Evolutionary conservation across 2,329 filamentous ascomycete species (phyloP).

Genomic region (Penicillium sp.): DNA sequence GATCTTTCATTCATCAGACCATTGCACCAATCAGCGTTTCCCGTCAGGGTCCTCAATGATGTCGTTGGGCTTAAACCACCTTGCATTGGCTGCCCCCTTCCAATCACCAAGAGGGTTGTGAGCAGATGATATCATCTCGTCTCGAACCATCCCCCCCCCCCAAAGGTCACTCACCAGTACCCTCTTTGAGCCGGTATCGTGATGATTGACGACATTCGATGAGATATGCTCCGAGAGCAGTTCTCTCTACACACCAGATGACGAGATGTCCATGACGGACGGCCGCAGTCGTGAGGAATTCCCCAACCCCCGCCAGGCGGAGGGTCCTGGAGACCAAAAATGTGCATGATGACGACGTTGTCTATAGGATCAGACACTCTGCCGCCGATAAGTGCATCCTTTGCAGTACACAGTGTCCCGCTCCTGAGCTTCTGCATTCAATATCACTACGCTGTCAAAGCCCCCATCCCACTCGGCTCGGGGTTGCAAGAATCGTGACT

Average conservation of each 20-base stretch:
- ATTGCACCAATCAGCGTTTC: too few species aligned
- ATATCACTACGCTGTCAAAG: too few species aligned
- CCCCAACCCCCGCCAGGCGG: not conserved
- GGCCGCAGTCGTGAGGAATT: slow-evolving; percentile 2
- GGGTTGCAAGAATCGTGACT: too few species aligned
- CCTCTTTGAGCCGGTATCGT: slow-evolving; percentile 14
- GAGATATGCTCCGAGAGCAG: not conserved
- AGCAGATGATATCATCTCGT: not conserved
- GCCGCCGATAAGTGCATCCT: not conserved
- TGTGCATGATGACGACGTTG: slow-evolving; percentile 14
- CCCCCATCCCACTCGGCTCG: too few species aligned
- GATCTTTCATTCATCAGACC: too few species aligned
- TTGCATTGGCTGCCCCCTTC: too few species aligned
- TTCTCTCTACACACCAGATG: too few species aligned
- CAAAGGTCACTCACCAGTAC: not conserved
- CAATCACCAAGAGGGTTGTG: too few species aligned
- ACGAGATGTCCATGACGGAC: not conserved
- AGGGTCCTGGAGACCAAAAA: slow-evolving; percentile 4
- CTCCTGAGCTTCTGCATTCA: too few species aligned
- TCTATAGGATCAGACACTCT: not conserved
- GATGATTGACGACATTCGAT: slow-evolving; percentile 16
- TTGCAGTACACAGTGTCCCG: not conserved
- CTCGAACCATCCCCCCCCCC: too few species aligned
- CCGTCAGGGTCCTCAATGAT: too few species aligned
- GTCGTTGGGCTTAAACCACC: too few species aligned